phyloP scores from a whole-genome alignment of 2,329 filamentous ascomycete genomes.

The Diaporthe ilicicola region DNA sequence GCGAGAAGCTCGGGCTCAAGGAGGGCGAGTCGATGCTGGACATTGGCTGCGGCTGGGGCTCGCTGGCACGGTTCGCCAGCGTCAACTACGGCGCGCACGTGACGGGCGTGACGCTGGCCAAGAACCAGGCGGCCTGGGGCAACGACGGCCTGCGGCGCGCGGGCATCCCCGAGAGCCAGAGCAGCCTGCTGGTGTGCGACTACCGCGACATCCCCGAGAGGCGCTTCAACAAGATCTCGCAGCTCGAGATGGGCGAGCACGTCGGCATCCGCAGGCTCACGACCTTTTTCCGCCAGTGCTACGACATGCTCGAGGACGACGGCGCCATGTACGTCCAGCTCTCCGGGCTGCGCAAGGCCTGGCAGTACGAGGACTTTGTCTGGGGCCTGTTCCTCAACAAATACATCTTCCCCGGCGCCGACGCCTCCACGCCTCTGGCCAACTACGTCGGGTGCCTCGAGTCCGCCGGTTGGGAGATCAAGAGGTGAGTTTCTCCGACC shows the following conservation, averaged over 20 bases:
- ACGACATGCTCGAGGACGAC: conserved; percentile 96
- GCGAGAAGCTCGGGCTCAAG: conserved; percentile 91
- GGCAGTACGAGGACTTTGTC: conserved; percentile 98
- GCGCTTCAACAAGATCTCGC: conserved; percentile 91
- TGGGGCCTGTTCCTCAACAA: conserved; percentile 99
- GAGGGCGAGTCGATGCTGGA: conserved; percentile 86
- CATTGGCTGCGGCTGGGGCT: conserved; percentile 98
- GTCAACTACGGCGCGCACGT: conserved; percentile 86
- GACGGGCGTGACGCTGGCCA: conserved; percentile 90
- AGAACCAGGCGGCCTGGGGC: conserved; percentile 96
- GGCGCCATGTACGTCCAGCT: conserved; percentile 96
- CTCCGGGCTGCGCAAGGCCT: conserved; percentile 88
- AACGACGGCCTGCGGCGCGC: conserved; percentile 86
- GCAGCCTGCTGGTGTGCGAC: conserved; percentile 91
- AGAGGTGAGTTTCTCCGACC: conserved; percentile 53
- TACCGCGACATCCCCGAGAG: conserved; percentile 91
- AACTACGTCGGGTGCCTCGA: conserved; percentile 87
- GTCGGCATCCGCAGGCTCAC: conserved; percentile 91
- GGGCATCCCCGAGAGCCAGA: conserved; percentile 86
- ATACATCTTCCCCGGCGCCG: conserved; percentile 96
- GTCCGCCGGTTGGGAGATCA: conserved; percentile 87
- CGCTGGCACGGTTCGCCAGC: conserved; percentile 89
- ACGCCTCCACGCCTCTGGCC: conserved; percentile 91
- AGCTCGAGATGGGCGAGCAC: conserved; percentile 98
- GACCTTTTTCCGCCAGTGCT: conserved; percentile 83